Percentiles rank a stretch among this genome's conserved stretches.
phyloP scores from a whole-genome alignment of 306 rosid species.

The Begonia peltatifolia region DNA sequence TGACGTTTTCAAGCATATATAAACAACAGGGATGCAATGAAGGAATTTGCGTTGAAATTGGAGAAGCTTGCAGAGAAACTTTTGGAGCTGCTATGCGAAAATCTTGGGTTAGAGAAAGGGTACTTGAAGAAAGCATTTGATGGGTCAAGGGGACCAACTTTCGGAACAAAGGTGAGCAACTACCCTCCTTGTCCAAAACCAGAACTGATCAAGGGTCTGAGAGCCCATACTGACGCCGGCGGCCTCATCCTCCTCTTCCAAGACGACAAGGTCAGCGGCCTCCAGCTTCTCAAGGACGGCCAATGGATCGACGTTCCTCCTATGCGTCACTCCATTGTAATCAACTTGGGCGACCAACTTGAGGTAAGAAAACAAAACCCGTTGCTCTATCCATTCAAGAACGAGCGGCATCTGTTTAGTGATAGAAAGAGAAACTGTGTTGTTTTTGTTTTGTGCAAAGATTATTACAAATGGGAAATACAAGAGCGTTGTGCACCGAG shows the following conservation, averaged over 20 bases:
- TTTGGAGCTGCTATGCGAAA: conserved; percentile 79
- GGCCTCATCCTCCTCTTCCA: conserved; percentile 85
- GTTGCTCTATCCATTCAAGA: background rate
- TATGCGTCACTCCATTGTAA: conserved; percentile 85
- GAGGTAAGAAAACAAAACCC: conserved; percentile 33
- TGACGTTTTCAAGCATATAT: background rate
- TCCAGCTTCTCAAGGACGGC: conserved; percentile 85
- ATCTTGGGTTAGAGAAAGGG: conserved; percentile 79
- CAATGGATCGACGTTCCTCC: conserved; percentile 92
- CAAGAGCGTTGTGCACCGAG: conserved; percentile 81
- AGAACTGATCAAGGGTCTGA: conserved; percentile 77
- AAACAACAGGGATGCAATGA: conserved; percentile 51
- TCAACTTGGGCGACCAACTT: conserved; percentile 94
- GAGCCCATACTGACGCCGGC: conserved; percentile 96
- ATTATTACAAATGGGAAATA: conserved; percentile 87
- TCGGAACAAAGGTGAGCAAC: conserved; percentile 87
- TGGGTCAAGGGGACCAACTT: conserved; percentile 81
- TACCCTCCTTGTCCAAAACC: conserved; percentile 96
- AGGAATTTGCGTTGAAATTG: conserved; percentile 43
- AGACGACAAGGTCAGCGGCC: conserved; percentile 90
- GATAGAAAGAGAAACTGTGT: too few species aligned
- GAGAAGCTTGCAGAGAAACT: conserved; percentile 82
- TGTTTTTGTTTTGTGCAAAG: conserved; percentile 12
- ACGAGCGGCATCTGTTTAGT: background rate
- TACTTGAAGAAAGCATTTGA: conserved; percentile 61